Percentiles rank a stretch among this genome's conserved stretches.
These are phyloP conservation scores for Cucurbita pepo DNA, from an alignment of 306 rosid genomes.

Conservation along the genomic window DNA sequence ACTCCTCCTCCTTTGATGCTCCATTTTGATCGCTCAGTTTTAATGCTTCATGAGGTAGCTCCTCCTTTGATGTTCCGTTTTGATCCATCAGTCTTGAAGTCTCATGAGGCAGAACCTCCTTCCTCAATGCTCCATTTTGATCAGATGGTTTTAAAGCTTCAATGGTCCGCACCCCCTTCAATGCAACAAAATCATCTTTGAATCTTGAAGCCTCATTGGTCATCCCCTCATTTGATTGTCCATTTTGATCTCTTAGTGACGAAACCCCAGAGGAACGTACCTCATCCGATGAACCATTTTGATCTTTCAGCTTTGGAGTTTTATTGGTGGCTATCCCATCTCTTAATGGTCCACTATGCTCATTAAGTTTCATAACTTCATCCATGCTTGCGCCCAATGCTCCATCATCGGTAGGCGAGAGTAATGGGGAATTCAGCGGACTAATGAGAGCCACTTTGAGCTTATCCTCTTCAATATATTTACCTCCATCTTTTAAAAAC, in stretches of 20 bases:
- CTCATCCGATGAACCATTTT: not conserved
- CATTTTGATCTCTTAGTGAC: not conserved
- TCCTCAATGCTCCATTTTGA: constrained; percentile 4
- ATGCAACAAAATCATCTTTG: not conserved
- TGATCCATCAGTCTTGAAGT: not conserved
- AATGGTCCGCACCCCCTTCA: not conserved
- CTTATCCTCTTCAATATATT: constrained; percentile 61
- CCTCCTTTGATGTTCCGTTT: not conserved
- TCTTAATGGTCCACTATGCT: constrained; percentile 11
- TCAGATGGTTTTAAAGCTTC: not conserved
- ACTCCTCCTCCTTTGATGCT: not conserved
- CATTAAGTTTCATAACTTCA: constrained; percentile 14
- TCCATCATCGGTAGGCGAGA: constrained; percentile 44
- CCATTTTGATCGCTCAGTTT: constrained; percentile 1
- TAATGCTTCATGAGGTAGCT: not conserved
- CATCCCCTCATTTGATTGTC: not conserved
- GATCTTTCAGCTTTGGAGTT: constrained; percentile 2
- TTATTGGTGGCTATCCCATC: not conserved
- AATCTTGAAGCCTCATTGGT: not conserved
- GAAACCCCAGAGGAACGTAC: not conserved
- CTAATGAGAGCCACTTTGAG: constrained; percentile 51
- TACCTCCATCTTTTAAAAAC: constrained; percentile 55
- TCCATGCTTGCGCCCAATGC: constrained; percentile 25
- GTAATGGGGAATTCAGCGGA: constrained; percentile 42
- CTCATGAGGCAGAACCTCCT: not conserved